Percentiles rank a stretch among this genome's conserved stretches.
These are phyloP conservation scores for Talaromyces liani DNA, from an alignment of 495 filamentous ascomycete species.

Conservation along the genomic window DNA sequence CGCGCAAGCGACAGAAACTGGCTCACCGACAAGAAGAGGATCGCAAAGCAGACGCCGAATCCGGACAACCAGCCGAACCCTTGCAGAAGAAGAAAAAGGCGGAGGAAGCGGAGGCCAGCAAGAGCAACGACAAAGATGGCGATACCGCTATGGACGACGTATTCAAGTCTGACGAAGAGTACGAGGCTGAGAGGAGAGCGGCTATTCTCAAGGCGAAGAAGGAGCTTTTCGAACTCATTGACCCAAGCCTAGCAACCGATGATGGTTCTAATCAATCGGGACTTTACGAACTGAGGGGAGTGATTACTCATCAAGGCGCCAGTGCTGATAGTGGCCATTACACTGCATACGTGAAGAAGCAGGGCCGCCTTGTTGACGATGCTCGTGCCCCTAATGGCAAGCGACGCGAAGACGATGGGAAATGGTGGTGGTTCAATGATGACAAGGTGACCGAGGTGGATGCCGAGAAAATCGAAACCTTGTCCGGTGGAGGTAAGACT, in stretches of 20 bases:
- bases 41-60: constrained; percentile 33
- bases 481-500: constrained; percentile 77
- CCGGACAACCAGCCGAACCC: constrained; percentile 28
- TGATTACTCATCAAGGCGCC: constrained; percentile 96
- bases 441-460: constrained; percentile 95
- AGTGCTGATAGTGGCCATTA: constrained; percentile 98
- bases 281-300: constrained; percentile 86
- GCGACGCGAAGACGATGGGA: constrained; percentile 72
- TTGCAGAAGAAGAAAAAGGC: constrained; percentile 49
- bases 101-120: constrained; percentile 38
- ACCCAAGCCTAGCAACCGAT: constrained; percentile 63
- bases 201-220: constrained; percentile 72
- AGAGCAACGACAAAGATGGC: constrained; percentile 49
- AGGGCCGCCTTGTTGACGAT: constrained; percentile 48
- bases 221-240: constrained; percentile 68
- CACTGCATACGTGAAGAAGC: constrained; percentile 94
- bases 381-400: constrained; percentile 52
- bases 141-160: constrained; percentile 67
- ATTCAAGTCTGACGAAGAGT: constrained; percentile 88
- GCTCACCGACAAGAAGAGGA: constrained; percentile 55
- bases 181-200: constrained; percentile 74
- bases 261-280: constrained; percentile 84
- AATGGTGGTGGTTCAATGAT: constrained; percentile 99
- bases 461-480: constrained; percentile 78
- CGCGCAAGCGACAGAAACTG: constrained; percentile 79